These are phyloP conservation scores for Alternaria gansuensis DNA, from an alignment of 2,329 filamentous ascomycete genomes.

Conservation along the genomic window DNA sequence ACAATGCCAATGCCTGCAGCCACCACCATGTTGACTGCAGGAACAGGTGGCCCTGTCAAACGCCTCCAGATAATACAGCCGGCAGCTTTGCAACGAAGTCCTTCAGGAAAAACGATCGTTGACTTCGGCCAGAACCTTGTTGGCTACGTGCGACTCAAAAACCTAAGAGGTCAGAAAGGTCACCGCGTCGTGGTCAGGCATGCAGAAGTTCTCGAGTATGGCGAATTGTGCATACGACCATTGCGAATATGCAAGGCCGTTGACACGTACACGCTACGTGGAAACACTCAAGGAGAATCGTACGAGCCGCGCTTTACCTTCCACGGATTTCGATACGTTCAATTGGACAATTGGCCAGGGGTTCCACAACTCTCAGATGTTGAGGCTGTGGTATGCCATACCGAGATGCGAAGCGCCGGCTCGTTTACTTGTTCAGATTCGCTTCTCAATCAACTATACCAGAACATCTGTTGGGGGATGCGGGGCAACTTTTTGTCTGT, in stretches of 20 bases:
- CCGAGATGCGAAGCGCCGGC: constrained; percentile 61
- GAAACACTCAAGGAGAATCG: constrained; percentile 41
- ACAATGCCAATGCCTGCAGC: no score
- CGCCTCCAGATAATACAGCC: no score
- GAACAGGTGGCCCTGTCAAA: no score
- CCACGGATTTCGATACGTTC: constrained; percentile 62
- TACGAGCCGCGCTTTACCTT: constrained; percentile 62
- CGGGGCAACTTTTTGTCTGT: constrained; percentile 61
- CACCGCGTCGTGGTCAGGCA: no score
- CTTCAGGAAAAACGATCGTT: constrained; percentile 59
- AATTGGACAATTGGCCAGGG: constrained; percentile 58
- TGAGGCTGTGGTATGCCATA: constrained; percentile 56
- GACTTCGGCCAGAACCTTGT: constrained; percentile 68
- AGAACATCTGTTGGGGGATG: constrained; percentile 66
- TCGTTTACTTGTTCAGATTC: constrained; percentile 62
- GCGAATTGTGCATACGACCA: no score
- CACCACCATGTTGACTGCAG: no score
- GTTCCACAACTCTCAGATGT: constrained; percentile 18
- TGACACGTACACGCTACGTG: constrained; percentile 55
- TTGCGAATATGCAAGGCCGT: no score
- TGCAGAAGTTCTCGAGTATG: no score
- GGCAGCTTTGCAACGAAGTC: constrained; percentile 24
- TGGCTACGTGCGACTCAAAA: constrained; percentile 56
- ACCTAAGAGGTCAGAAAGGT: constrained; percentile 43
- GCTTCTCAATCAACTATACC: constrained; percentile 62